Base-by-base conservation (phyloP, 441 rosid genomes). In the Sinapis alba region DNA sequence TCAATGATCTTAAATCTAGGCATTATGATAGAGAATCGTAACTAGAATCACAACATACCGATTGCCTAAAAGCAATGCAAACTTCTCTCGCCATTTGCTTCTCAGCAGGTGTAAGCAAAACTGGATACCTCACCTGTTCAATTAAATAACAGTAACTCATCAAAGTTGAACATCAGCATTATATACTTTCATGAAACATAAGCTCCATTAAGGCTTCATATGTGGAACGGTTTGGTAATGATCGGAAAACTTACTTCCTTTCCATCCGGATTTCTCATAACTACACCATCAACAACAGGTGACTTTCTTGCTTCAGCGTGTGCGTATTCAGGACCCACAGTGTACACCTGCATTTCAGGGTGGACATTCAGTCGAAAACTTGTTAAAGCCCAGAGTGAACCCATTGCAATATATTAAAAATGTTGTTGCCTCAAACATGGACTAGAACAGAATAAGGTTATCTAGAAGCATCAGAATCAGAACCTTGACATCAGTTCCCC, bases 401-500 rank as follows among this genome's bases (percentile, higher is more conserved):
- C 43, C 63, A 71, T 65, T 58, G 50, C 56, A 20, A 5, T 43
- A 12, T 21, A 30, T 15, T 23, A 50, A 32, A 13, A 10, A 4
- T 19, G 57, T 20, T 19, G 60, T 63, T 51, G 8, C 27, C 61
- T 47, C 26, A 19, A 54, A 13, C 30, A 47, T 57, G 30, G 32
- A 36, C 6, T 58, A 6, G 0, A 60, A 26, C 12, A 54, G 1
- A 65, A 26, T 8, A 41, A 27, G 53, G 18, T 23, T 19, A 30
- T 50, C 18, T 62, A 23, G 58, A 56, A 38, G 71, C 8, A 67
- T 34, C 41, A 75, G 47, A 57, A 28, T 10, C 68, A 28, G 50
- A 81, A 94, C 99, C 98, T 95, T 95, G 74, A 95, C 99, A 88
- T 95, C 98, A 60, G 99, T 95, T 83, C 99, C 99, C 67, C 98